A percentile compares a stretch with the other conserved stretches of the same genome.
Conservation (phyloP, 352 stramenopile genomes). For the Thalassiosira delicatula region DNA sequence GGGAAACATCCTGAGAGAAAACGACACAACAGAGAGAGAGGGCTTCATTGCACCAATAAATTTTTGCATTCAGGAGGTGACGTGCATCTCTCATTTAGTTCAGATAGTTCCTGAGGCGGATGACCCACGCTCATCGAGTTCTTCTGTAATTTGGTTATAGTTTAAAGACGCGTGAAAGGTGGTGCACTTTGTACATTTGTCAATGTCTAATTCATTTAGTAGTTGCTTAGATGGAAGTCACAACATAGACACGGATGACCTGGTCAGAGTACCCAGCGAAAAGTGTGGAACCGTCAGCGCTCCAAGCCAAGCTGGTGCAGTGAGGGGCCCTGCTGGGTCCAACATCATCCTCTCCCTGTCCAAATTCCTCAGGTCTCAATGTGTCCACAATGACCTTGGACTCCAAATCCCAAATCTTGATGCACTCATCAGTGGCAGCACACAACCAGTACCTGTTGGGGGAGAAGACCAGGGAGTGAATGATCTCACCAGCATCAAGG, state of each 20-base stretch:
- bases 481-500: conserved; percentile 97
- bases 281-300: conserved; percentile 95
- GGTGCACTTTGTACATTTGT: too few species aligned
- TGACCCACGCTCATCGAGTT: too few species aligned
- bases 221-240: conserved; percentile 66
- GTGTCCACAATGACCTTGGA: conserved; percentile 99
- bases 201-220: too few species aligned
- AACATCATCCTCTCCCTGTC: conserved; percentile 91
- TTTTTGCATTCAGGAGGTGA: too few species aligned
- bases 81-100: too few species aligned
- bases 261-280: conserved; percentile 99
- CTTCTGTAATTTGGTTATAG: too few species aligned
- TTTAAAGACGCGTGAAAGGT: too few species aligned
- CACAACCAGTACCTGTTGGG: conserved; percentile 99
- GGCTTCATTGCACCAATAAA: too few species aligned
- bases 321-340: conserved; percentile 86
- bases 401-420: conserved; percentile 99
- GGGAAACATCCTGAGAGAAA: too few species aligned
- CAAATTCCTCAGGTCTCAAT: conserved; percentile 90
- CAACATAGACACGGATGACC: conserved; percentile 93
- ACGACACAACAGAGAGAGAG: too few species aligned
- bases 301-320: conserved; percentile 98
- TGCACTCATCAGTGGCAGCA: conserved; percentile 96
- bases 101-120: too few species aligned
- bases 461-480: conserved; percentile 97